Evolutionary conservation across 2,329 filamentous ascomycete genomes (phyloP).

Genomic region (Hypoxylon sp.): DNA sequence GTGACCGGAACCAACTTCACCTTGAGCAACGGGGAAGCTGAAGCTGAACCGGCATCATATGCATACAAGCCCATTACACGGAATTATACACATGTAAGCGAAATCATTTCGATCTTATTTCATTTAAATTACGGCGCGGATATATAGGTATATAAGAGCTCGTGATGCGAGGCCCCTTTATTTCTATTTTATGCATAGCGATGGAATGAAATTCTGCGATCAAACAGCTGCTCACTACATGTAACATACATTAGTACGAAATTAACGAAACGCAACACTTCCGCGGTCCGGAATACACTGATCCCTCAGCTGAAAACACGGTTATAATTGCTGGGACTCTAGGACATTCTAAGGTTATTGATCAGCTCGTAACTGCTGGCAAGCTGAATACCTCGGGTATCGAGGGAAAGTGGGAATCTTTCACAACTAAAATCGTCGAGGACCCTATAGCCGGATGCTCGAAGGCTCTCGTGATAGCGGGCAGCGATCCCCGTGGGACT

Average conservation of each 20-base stretch:
- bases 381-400: constrained; percentile 72
- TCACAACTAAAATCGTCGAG: constrained; percentile 71
- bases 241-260: constrained; percentile 57
- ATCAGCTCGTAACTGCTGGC: constrained; percentile 67
- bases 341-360: constrained; percentile 74
- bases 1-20: constrained; percentile 77
- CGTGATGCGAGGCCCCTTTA: neutral
- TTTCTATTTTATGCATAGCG: neutral
- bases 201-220: neutral
- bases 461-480: constrained; percentile 76
- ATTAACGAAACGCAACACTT: constrained; percentile 60
- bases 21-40: constrained; percentile 64
- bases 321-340: constrained; percentile 79
- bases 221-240: neutral
- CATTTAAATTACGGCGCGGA: neutral
- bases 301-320: constrained; percentile 61
- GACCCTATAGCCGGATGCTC: constrained; percentile 70
- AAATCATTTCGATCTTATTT: neutral
- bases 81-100: constrained; percentile 64
- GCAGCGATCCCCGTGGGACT: constrained; percentile 69
- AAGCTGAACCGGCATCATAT: constrained; percentile 58
- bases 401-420: constrained; percentile 78
- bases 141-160: neutral
- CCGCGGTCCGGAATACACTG: constrained; percentile 61
- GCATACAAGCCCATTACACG: constrained; percentile 61